Percentiles rank a stretch among this genome's conserved stretches.
phyloP scores from a whole-genome alignment of 495 filamentous ascomycete genomes.

The Bryoglossum gracile region DNA sequence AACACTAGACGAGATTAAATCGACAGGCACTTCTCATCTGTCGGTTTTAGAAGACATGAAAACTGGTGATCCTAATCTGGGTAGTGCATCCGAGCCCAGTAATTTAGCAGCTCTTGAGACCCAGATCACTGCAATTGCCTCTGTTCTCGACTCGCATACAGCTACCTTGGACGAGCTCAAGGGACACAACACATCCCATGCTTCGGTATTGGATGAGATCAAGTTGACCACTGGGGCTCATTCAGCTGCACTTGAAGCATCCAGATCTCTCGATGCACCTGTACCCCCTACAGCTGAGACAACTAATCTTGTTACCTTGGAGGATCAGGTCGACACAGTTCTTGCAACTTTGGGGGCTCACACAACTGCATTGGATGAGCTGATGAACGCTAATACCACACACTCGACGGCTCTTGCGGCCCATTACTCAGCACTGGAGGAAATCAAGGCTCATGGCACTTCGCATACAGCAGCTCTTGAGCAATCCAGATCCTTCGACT shows the following conservation, averaged over 20 bases:
- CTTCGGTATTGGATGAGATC: neutral
- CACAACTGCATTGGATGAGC: neutral
- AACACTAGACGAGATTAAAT: slow-evolving; percentile 1
- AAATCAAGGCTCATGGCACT: neutral
- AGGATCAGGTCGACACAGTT: neutral
- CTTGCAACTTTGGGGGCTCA: neutral
- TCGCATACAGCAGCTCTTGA: slow-evolving; percentile 3
- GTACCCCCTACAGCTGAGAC: neutral
- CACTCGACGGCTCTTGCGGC: neutral
- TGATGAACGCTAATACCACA: neutral
- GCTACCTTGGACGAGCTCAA: neutral
- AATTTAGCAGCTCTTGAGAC: neutral
- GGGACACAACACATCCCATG: neutral
- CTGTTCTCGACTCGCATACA: neutral
- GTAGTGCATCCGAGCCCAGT: neutral
- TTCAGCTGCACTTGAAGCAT: neutral
- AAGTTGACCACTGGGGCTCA: neutral
- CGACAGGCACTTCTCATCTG: neutral
- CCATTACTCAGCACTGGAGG: neutral
- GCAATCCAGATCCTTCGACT: neutral
- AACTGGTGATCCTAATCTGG: neutral
- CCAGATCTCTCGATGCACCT: neutral
- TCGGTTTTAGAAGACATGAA: neutral
- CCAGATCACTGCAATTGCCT: neutral
- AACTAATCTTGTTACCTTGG: neutral